Conservation (phyloP, 2,329 filamentous ascomycete species). For the Phialocephala sp. region DNA sequence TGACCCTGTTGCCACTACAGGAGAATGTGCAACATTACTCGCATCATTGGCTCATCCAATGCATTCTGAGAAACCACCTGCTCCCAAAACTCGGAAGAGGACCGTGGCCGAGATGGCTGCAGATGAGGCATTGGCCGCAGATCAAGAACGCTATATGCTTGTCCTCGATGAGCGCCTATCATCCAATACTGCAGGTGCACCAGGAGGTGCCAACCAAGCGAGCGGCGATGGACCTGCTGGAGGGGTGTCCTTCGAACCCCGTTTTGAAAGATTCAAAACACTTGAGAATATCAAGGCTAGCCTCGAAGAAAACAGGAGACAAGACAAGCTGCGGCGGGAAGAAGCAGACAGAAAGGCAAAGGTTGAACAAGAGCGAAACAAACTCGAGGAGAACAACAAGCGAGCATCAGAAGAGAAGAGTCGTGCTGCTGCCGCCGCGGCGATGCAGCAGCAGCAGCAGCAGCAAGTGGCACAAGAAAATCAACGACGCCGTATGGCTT, state of each 20-base stretch:
- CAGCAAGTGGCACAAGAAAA: constrained; percentile 46
- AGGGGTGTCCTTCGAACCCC: constrained; percentile 77
- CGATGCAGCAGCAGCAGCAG: constrained; percentile 36
- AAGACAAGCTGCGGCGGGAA: constrained; percentile 72
- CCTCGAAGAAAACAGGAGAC: constrained; percentile 76
- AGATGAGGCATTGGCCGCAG: constrained; percentile 89
- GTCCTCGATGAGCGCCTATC: constrained; percentile 84
- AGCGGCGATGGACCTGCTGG: constrained; percentile 76
- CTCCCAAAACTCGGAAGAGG: constrained; percentile 88
- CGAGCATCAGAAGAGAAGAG: constrained; percentile 38
- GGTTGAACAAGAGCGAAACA: constrained; percentile 54
- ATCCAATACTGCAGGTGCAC: constrained; percentile 62
- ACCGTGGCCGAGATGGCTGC: constrained; percentile 94
- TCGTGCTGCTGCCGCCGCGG: constrained; percentile 40
- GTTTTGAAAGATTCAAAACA: constrained; percentile 91
- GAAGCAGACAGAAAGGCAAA: constrained; percentile 53
- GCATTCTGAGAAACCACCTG: constrained; percentile 76
- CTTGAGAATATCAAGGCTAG: constrained; percentile 83
- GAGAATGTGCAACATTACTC: constrained; percentile 74
- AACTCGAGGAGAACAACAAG: constrained; percentile 42
- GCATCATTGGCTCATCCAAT: constrained; percentile 76
- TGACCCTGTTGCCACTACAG: constrained; percentile 72
- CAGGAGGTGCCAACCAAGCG: constrained; percentile 60
- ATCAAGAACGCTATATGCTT: constrained; percentile 91
- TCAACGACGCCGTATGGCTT: constrained; percentile 43